Evolutionary conservation across 768 basidiomycete species (phyloP), one percentile per base, ranked within the genome.

Genomic region (Mycena sanguinolenta): DNA sequence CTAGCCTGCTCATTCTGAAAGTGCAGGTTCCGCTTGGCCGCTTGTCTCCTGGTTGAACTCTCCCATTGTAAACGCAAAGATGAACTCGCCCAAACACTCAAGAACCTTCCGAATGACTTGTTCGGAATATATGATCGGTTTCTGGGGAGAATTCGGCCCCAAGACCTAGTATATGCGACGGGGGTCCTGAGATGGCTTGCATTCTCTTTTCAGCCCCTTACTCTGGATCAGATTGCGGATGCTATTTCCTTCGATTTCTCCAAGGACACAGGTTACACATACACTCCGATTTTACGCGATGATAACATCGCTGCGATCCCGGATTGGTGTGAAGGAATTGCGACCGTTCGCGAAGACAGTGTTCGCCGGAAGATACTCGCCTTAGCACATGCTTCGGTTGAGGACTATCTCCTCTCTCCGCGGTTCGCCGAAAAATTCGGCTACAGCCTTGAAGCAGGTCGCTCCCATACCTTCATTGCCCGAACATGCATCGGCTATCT

Each of bases 41-140:
- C 63, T 2, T 64, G 52, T 55, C 63, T 64, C n/a, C 53, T 64
- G 7, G 9, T 64, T 38, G 63, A 64, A 55, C 63, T 64, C 32
- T 64, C 63, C 10, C 63, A 53, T 39, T 64, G 63, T 21, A 32
- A 32, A 61, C 12, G 50, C 30, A 23, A 42, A 34, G 25, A 42
- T 34, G 38, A 67, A 61, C 46, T 67, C 4, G 58, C 60, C 28
- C 23, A 60, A 36, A 67, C 49, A 32, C 66, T 67, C 2, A n/a
- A 34, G 17, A 21, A 61, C 46, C 66, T 67, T n/a, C 66, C 66
- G 0, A 36, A 23, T 36, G 66, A 67, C 23, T 30, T 67, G 8
- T 67, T 60, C n/a, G 59, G 66, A 3, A 67, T 67, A 25, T 61
- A 67, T 39, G 66, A 62, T 25, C 67, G 67, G 17, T 68, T 68